These are phyloP conservation scores for Penicillium verhagenii DNA, from an alignment of 495 filamentous ascomycete genomes.

Conservation along the genomic window DNA sequence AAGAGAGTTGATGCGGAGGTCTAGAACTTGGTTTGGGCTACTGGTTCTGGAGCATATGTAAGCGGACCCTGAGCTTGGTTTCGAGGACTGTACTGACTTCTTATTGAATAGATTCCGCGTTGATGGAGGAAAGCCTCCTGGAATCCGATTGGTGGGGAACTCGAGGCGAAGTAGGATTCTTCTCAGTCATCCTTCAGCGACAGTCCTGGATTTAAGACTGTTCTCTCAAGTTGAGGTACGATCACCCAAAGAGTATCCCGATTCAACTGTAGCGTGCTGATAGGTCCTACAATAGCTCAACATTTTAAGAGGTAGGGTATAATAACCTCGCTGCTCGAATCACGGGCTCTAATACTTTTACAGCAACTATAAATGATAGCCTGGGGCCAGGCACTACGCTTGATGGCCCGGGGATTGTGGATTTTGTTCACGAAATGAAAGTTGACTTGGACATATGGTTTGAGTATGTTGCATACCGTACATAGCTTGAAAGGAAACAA, in stretches of 20 bases:
- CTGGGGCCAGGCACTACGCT: constrained; percentile 20
- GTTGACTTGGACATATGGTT: constrained; percentile 49
- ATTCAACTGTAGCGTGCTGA: constrained; percentile 1
- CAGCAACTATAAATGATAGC: constrained; percentile 37
- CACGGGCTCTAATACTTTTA: neutral
- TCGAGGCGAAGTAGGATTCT: constrained; percentile 44
- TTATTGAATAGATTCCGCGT: constrained; percentile 40
- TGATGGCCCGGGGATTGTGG: constrained; percentile 30
- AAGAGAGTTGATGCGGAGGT: constrained; percentile 36
- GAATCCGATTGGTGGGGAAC: constrained; percentile 39
- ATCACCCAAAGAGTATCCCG: neutral
- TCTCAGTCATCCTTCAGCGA: constrained; percentile 41
- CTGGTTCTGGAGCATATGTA: constrained; percentile 50
- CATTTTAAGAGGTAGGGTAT: constrained; percentile 36
- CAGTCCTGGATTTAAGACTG: constrained; percentile 47
- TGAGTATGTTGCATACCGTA: constrained; percentile 30
- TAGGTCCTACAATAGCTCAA: constrained; percentile 28
- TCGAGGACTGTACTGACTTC: neutral
- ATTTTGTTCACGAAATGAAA: constrained; percentile 45
- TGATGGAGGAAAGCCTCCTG: constrained; percentile 50
- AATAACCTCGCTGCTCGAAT: neutral
- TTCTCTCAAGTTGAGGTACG: constrained; percentile 52
- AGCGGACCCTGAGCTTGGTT: neutral
- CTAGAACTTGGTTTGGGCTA: constrained; percentile 47
- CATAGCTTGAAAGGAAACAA: constrained; percentile 1